These are phyloP conservation scores for Candida sithepensis DNA, from an alignment of 805 yeast genomes.

Conservation along the genomic window DNA sequence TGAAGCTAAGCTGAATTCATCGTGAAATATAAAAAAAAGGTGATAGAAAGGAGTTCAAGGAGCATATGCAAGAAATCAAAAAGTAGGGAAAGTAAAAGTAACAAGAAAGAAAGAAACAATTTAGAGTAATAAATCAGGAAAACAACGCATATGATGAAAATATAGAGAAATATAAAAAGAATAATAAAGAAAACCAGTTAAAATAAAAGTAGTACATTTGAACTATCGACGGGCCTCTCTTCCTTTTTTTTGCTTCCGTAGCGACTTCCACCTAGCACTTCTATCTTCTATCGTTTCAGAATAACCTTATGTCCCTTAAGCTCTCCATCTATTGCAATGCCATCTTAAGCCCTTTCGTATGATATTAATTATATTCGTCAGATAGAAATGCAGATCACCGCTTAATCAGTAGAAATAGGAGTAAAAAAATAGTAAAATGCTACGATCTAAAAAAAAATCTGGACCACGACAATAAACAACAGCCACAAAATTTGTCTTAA, in stretches of 20 bases:
- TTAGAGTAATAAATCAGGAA: not conserved
- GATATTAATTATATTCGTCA: not conserved
- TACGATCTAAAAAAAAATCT: not conserved
- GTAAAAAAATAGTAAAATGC: not conserved
- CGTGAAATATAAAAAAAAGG: not conserved
- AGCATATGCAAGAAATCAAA: not conserved
- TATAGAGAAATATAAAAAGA: not conserved
- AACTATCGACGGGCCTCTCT: not conserved
- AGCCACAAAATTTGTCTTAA: slow-evolving; percentile 28
- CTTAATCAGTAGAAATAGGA: not conserved
- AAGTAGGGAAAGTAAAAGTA: not conserved
- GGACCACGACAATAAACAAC: not conserved
- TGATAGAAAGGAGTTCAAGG: not conserved
- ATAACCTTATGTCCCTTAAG: not conserved
- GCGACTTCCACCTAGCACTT: not conserved
- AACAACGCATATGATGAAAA: not conserved
- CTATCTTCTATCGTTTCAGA: not conserved
- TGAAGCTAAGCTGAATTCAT: not conserved
- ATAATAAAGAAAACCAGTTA: not conserved
- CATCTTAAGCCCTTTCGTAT: not conserved
- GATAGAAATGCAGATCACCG: not conserved
- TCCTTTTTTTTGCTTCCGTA: not conserved
- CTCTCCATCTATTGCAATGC: not conserved
- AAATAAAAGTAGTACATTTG: not conserved
- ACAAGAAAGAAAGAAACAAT: not conserved